Base-by-base conservation (phyloP, 352 stramenopile species). In the Phytopythium mirpurense region DNA sequence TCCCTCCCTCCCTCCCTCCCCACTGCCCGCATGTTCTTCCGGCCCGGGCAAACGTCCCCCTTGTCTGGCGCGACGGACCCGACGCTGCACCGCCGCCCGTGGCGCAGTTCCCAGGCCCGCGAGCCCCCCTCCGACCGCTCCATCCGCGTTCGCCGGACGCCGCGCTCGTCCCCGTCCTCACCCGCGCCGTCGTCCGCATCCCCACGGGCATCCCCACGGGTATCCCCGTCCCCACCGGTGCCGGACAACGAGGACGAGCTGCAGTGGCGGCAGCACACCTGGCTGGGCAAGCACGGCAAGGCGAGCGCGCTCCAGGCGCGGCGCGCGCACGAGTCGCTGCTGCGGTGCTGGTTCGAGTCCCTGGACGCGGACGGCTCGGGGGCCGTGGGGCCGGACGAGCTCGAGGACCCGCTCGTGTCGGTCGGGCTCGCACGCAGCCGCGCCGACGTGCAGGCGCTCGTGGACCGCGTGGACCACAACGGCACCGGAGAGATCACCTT, bases 331-430 rank as follows among this genome's bases (percentile, higher is more conserved):
- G 69, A 88, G 53, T 67, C 67, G 29, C 64, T 93, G 15, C 72
- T 94, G 62, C 59, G 78, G 3, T 78, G 71, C 29, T 96, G 86
- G 86, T 96, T 96, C 46, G 78, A 90, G 45, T 93, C 75, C n/a
- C 68, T 96, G n/a, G 86, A 96, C 53, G 55, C 74, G 1, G 86
- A 95, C 34, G 79, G 81, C 18, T 89, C 78, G 1, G 86, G 85
- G 3, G 82, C 88, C 44, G 81, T 95, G 19, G 83, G 84, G 3
- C 50, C 95, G 15, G 75, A 90, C 52, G 85, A 96, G 45, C 68
- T 96, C 11, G 83, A 91, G 36, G 83, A 94, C 32, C 86, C 86
- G n/a, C 69, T 96, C 15, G 76, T 96, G n/a, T 94, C 83, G 0
- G 83, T 94, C 14, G 86, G 86, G 1, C 69, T 96, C 23, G 86